Conservation (phyloP, 2,329 filamentous ascomycete genomes). For the Calycina marina region DNA sequence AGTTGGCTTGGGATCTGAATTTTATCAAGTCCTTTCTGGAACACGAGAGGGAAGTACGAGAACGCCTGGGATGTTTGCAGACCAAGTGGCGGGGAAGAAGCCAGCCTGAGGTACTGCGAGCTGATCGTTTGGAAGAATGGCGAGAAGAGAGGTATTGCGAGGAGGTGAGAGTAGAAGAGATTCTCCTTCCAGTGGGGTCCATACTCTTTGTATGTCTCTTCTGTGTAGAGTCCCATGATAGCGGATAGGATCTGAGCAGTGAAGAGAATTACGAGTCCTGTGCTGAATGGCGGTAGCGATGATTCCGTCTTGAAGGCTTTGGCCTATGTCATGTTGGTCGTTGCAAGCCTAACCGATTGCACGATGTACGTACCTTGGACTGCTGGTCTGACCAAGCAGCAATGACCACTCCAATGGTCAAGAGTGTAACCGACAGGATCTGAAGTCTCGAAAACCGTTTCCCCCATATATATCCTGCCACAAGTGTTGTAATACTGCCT, state of each 20-base stretch:
- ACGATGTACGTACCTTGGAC: conserved; percentile 52
- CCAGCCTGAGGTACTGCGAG: conserved; percentile 48
- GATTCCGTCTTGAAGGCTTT: conserved; percentile 18
- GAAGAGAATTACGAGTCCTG: conserved; percentile 70
- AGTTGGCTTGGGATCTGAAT: conserved; percentile 52
- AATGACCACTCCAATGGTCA: conserved; percentile 75
- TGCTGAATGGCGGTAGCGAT: conserved; percentile 36
- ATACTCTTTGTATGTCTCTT: conserved; percentile 74
- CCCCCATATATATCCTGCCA: conserved; percentile 74
- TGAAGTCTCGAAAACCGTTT: conserved; percentile 74
- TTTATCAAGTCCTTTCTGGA: conserved; percentile 24
- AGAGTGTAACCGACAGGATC: conserved; percentile 62
- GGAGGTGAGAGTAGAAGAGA: conserved; percentile 76
- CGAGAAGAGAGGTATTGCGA: conserved; percentile 63
- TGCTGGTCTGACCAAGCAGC: conserved; percentile 83
- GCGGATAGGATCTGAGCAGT: conserved; percentile 81
- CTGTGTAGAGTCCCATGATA: conserved; percentile 89
- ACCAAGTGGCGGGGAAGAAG: conserved; percentile 45
- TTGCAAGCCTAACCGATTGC: too few relatives aligned
- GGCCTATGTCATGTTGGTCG: too few relatives aligned
- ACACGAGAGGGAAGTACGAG: conserved; percentile 22
- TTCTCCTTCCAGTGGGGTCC: conserved; percentile 91
- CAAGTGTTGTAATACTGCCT: conserved; percentile 89
- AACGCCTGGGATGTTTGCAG: conserved; percentile 22
- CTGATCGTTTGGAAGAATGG: conserved; percentile 54